phyloP scores from a whole-genome alignment of 768 basidiomycete genomes.

The Tulasnella sp. region DNA sequence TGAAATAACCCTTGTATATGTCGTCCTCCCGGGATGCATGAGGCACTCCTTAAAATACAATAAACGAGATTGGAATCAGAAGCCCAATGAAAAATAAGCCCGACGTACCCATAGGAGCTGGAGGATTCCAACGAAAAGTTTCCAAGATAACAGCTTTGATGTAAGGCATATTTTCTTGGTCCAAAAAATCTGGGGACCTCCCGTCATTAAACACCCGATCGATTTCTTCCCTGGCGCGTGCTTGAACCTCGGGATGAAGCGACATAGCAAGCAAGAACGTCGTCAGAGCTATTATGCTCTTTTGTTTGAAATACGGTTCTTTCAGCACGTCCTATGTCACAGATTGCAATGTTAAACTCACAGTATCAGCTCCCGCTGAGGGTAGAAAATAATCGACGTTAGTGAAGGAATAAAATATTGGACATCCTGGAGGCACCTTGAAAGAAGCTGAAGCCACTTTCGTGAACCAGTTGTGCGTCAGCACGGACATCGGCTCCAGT shows the following conservation, averaged over 20 bases:
- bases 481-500: not conserved
- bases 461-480: not conserved
- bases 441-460: not conserved
- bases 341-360: too few species aligned
- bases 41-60: too few species aligned
- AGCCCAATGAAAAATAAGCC: too few species aligned
- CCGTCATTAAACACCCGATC: not conserved
- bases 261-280: not conserved
- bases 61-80: too few species aligned
- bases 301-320: too few species aligned
- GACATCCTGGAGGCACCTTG: not conserved
- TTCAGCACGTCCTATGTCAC: too few species aligned
- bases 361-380: not conserved
- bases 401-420: too few species aligned
- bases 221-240: not conserved
- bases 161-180: not conserved
- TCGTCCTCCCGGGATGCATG: not conserved
- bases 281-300: not conserved
- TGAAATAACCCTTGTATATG: not conserved
- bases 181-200: not conserved
- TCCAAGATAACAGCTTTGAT: not conserved
- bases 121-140: not conserved
- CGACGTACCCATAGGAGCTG: not conserved
- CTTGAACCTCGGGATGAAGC: not conserved
- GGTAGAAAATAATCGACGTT: not conserved